Percentiles rank a stretch among this genome's conserved stretches.
These are phyloP conservation scores for Podaxis sp. DNA, from an alignment of 768 basidiomycete genomes.

Conservation along the genomic window DNA sequence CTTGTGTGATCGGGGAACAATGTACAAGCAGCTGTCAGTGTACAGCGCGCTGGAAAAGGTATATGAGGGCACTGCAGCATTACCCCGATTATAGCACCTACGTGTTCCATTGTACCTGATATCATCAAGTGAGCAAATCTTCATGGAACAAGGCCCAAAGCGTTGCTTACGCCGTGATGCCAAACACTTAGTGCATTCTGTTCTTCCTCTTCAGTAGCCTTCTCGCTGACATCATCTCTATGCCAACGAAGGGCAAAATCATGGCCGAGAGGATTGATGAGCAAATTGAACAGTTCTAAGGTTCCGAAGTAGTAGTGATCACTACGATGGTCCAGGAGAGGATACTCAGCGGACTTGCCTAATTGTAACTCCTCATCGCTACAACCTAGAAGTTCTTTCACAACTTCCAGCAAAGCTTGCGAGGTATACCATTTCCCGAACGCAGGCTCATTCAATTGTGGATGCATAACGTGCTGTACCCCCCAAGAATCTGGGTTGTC, in stretches of 20 bases:
- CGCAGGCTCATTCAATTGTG: conserved; percentile 54
- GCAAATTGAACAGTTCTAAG: conserved; percentile 73
- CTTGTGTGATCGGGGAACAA: conserved; percentile 71
- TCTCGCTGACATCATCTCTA: conserved; percentile 68
- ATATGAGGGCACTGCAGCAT: conserved; percentile 1
- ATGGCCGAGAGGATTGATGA: conserved; percentile 66
- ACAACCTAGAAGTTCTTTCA: conserved; percentile 53
- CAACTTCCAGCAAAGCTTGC: conserved; percentile 41
- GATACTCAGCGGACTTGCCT: conserved; percentile 45
- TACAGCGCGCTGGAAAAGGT: conserved; percentile 56
- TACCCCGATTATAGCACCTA: conserved; percentile 31
- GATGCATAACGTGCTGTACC: conserved; percentile 82
- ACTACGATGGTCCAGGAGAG: neutral
- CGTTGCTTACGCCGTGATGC: conserved; percentile 59
- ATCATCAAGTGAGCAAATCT: neutral
- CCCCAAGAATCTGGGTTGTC: conserved; percentile 74
- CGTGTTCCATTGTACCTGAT: conserved; percentile 82
- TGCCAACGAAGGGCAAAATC: conserved; percentile 80
- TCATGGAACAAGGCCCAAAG: neutral
- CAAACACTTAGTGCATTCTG: conserved; percentile 51
- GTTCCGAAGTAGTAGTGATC: neutral
- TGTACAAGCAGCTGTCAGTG: conserved; percentile 64
- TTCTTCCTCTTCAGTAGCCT: conserved; percentile 62
- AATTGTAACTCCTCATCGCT: conserved; percentile 63
- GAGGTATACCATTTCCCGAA: conserved; percentile 74